A percentile compares a stretch with the other conserved stretches of the same genome.
phyloP scores from a whole-genome alignment of 768 basidiomycete species.

The Coprinopsis marcescibilis region DNA sequence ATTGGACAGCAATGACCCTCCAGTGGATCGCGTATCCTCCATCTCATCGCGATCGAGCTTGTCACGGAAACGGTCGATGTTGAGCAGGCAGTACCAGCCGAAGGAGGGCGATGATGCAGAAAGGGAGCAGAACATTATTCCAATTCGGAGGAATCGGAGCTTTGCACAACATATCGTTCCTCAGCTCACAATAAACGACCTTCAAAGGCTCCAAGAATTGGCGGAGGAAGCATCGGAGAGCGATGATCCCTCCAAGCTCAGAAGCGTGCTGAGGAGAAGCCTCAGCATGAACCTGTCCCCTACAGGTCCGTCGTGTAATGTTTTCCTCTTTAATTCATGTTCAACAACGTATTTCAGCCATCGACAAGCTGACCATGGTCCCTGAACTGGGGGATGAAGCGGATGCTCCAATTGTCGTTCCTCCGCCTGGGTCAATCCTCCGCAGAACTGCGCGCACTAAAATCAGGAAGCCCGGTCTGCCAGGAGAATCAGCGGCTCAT shows the following conservation, averaged over 20 bases:
- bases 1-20: constrained; percentile 37
- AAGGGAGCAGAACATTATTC: constrained; percentile 62
- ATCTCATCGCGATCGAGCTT: constrained; percentile 42
- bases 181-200: constrained; percentile 86
- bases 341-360: constrained; percentile 33
- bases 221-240: constrained; percentile 85
- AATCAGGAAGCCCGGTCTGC: constrained; percentile 79
- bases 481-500: constrained; percentile 77
- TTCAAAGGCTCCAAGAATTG: constrained; percentile 90
- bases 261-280: constrained; percentile 76
- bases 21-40: constrained; percentile 25
- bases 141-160: constrained; percentile 62
- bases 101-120: constrained; percentile 63
- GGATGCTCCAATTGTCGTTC: constrained; percentile 87
- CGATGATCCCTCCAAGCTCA: constrained; percentile 76
- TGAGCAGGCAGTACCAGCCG: constrained; percentile 90
- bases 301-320: constrained; percentile 56
- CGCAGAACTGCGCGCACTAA: constrained; percentile 91
- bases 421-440: constrained; percentile 83
- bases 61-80: constrained; percentile 88
- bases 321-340: constrained; percentile 7
- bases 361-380: constrained; percentile 64
- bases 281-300: constrained; percentile 83
- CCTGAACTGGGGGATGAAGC: constrained; percentile 70
- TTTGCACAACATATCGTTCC: constrained; percentile 64